phyloP scores from a whole-genome alignment of 2,329 filamentous ascomycete genomes.

The Penicillium sp. region DNA sequence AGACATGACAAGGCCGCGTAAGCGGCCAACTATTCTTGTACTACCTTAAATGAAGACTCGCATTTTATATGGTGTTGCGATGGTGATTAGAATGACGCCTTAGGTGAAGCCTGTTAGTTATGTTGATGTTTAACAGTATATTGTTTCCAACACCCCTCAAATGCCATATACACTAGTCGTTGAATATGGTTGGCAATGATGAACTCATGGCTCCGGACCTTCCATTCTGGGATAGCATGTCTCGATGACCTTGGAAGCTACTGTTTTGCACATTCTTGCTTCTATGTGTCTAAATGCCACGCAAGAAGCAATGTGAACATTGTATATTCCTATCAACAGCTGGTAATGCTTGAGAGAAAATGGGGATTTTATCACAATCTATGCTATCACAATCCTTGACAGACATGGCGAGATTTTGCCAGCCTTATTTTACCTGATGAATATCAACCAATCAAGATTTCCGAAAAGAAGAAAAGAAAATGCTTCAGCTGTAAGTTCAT shows the following conservation, averaged over 20 bases:
- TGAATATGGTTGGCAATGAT: no score
- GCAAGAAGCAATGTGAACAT: not conserved
- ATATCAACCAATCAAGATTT: not conserved
- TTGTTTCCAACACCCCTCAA: no score
- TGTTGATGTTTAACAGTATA: no score
- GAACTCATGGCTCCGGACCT: no score
- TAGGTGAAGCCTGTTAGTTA: no score
- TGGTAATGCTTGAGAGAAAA: not conserved
- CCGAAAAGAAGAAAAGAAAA: not conserved
- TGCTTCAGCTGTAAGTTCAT: not conserved
- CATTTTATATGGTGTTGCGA: no score
- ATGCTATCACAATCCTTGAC: not conserved
- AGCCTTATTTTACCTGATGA: not conserved
- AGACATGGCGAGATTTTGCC: not conserved
- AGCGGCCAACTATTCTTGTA: no score
- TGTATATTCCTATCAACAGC: not conserved
- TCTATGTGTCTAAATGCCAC: not conserved
- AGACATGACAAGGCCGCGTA: no score
- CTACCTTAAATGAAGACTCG: no score
- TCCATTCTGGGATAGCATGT: not conserved
- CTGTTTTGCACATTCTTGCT: not conserved
- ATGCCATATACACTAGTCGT: no score
- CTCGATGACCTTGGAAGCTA: not conserved
- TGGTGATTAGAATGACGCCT: no score
- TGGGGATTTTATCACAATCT: not conserved